Percentiles rank a stretch among this genome's conserved stretches.
These are phyloP conservation scores for Colletotrichum brevisporum DNA, from an alignment of 2,329 filamentous ascomycete genomes.

Conservation along the genomic window DNA sequence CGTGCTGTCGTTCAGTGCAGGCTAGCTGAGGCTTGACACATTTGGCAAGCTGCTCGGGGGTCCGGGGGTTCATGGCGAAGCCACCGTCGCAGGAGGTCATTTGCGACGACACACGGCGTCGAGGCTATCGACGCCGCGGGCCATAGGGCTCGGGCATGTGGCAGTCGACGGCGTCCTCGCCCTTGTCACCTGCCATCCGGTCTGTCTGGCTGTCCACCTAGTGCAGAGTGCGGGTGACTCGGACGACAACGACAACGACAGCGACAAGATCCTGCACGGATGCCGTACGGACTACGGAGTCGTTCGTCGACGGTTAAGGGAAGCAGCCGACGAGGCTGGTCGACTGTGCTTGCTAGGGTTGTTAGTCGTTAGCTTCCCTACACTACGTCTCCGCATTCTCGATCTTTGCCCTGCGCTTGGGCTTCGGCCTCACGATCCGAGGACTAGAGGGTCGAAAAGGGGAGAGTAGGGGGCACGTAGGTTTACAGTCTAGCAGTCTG, in stretches of 20 bases:
- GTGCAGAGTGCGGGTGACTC: constrained; percentile 6
- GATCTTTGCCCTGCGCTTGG: constrained; percentile 28
- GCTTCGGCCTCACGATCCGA: constrained; percentile 20
- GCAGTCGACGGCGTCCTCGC: constrained; percentile 28
- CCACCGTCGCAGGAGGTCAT: constrained; percentile 38
- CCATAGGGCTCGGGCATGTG: constrained; percentile 30
- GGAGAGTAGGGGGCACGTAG: constrained; percentile 5
- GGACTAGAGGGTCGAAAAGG: neutral
- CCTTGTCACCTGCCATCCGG: constrained; percentile 38
- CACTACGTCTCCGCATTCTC: constrained; percentile 25
- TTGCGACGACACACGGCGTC: constrained; percentile 24
- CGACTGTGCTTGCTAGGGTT: constrained; percentile 19
- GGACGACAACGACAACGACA: constrained; percentile 19
- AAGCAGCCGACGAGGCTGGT: constrained; percentile 19
- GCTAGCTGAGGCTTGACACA: constrained; percentile 19
- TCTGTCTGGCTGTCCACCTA: constrained; percentile 13
- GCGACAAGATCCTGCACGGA: constrained; percentile 9
- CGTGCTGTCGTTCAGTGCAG: constrained; percentile 1
- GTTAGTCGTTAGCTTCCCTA: constrained; percentile 6
- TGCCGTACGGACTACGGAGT: neutral
- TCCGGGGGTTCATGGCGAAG: constrained; percentile 32
- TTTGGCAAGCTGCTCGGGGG: constrained; percentile 12
- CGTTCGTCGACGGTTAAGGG: constrained; percentile 1
- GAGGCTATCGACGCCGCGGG: constrained; percentile 33
- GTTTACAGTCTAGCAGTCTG: constrained; percentile 1